Percentiles rank a stretch among this genome's conserved stretches.
Evolutionary conservation across 1,284 basidiomycete genomes (phyloP).

Genomic region (Bondarzewia mesenterica): DNA sequence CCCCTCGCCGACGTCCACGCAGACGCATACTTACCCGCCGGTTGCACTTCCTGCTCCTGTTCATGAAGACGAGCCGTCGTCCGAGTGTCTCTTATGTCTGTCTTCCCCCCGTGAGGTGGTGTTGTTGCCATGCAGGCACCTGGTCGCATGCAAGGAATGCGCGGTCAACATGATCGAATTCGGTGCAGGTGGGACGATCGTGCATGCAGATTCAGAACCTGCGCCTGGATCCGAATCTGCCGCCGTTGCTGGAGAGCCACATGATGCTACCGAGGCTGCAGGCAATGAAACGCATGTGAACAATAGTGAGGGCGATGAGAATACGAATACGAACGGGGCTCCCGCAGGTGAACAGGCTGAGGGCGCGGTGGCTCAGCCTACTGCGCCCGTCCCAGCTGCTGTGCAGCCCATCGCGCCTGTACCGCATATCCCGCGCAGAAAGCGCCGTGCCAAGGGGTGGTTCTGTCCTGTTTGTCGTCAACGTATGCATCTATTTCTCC

Average conservation of each 20-base stretch:
- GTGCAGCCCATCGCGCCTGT: slow-evolving; percentile 8
- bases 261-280: background rate
- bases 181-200: slow-evolving; percentile 81
- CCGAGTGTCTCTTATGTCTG: slow-evolving; percentile 84
- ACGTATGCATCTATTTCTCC: slow-evolving; percentile 39
- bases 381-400: slow-evolving; percentile 11
- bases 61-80: slow-evolving; percentile 67
- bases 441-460: slow-evolving; percentile 90
- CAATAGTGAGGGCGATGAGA: slow-evolving; percentile 5
- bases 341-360: slow-evolving; percentile 1
- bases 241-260: background rate
- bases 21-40: slow-evolving; percentile 37
- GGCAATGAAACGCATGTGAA: slow-evolving; percentile 12
- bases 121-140: slow-evolving; percentile 80
- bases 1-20: slow-evolving; percentile 16
- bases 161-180: slow-evolving; percentile 93
- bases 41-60: slow-evolving; percentile 16
- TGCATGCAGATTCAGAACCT: slow-evolving; percentile 29
- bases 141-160: slow-evolving; percentile 88
- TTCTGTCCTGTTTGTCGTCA: slow-evolving; percentile 91
- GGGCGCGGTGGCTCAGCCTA: slow-evolving; percentile 9
- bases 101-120: slow-evolving; percentile 84
- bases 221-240: slow-evolving; percentile 11
- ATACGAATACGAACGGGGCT: too few species aligned
- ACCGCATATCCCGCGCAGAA: slow-evolving; percentile 47